phyloP scores from a whole-genome alignment of 441 rosid species.

The Jatropha podagrica region DNA sequence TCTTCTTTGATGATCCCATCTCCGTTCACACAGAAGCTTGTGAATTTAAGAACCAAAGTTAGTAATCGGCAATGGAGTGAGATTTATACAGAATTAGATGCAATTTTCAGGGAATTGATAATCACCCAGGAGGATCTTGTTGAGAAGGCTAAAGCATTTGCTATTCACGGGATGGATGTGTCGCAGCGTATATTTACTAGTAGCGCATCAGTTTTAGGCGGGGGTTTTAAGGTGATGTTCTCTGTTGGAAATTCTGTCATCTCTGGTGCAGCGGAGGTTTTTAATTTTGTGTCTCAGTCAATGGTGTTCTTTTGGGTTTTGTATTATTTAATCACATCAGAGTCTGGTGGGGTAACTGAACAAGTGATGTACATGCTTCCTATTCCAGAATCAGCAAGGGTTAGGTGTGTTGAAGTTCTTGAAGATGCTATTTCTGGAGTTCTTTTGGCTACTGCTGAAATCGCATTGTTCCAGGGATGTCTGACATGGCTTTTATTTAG shows the following conservation, averaged over 20 bases:
- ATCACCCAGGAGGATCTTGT: constrained; percentile 81
- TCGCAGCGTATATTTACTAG: constrained; percentile 65
- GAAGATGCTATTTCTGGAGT: constrained; percentile 85
- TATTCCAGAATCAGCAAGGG: constrained; percentile 51
- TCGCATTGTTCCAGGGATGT: constrained; percentile 91
- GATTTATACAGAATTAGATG: constrained; percentile 73
- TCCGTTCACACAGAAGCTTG: constrained; percentile 68
- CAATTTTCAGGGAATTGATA: constrained; percentile 67
- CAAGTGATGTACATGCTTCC: constrained; percentile 90
- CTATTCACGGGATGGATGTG: constrained; percentile 74
- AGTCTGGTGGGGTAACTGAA: constrained; percentile 95
- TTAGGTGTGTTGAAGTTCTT: constrained; percentile 84
- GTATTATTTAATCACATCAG: constrained; percentile 84
- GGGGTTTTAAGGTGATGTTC: constrained; percentile 64
- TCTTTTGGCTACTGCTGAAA: constrained; percentile 91
- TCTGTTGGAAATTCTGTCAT: constrained; percentile 64
- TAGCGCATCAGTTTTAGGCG: constrained; percentile 75
- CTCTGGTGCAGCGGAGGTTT: constrained; percentile 88
- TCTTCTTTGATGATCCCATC: constrained; percentile 57
- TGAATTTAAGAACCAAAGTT: constrained; percentile 59
- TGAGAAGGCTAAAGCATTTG: constrained; percentile 82
- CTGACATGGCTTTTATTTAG: constrained; percentile 93
- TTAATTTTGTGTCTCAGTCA: constrained; percentile 79
- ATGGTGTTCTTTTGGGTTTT: constrained; percentile 88
- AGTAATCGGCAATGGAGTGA: constrained; percentile 71